Base-by-base conservation (phyloP, 148 eudicot genomes). In the Gaultheria prostrata region DNA sequence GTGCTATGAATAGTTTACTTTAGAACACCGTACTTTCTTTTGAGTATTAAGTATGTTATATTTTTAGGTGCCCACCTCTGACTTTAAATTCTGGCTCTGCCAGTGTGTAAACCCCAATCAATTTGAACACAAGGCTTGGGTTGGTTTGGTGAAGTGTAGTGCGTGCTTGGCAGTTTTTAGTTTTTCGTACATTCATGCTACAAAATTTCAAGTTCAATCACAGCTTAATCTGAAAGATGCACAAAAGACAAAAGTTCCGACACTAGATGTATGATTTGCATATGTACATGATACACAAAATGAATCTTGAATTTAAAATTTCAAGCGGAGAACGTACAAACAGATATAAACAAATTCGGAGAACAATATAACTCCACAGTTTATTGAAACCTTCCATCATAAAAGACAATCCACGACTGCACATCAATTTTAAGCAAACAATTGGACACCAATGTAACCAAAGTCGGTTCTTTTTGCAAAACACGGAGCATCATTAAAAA, bases 301-400 rank as follows among this genome's bases (percentile, higher is more conserved):
- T 56, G 67, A 45, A 80, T 80, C 75, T 45, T 26, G 32, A 80
- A 80, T 45, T 63, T 28, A 67, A 65, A 39, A 80, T 45, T 45
- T 65, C n/a, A 24, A 46, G 82, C 43, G 8, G 39, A 65, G 5
- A 80, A 80, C 5, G 6, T 12, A 5, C 1, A 63, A 63, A 15
- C 13, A 43, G n/a, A n/a, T n/a, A n/a, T n/a, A n/a, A n/a, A n/a
- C n/a, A n/a, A 3, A n/a, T 43, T 26, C 11, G 72, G n/a, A n/a
- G n/a, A 26, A 45, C 17, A 80, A 24, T 80, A 26, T 46, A 80
- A 8, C 13, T 13, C 54, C 49, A 46, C 9, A 24, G 2, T n/a
- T 63, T 45, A 61, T 24, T 13, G 3, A 80, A 45, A 24, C 53
- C 54, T 18, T 28, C 48, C 69, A 43, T 54, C 63, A 8, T 6